Evolutionary conservation across 2,329 filamentous ascomycete species (phyloP).

Genomic region (Claviceps sp.): DNA sequence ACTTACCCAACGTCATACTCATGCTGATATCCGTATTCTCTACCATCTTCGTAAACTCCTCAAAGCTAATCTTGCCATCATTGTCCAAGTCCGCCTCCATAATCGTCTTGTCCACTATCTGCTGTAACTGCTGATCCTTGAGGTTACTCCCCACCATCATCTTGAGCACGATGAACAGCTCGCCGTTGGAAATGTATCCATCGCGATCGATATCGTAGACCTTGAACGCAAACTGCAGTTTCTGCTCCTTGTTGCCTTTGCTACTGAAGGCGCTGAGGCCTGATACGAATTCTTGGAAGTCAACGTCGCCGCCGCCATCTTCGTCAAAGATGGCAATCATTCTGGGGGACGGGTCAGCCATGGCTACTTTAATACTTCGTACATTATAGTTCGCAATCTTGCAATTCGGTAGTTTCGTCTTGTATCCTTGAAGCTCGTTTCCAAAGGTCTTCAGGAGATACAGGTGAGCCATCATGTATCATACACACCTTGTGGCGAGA

Average conservation of each 20-base stretch:
- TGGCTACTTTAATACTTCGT: no score
- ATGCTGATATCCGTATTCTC: conserved; percentile 77
- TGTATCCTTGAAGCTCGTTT: no score
- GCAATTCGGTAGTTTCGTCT: no score
- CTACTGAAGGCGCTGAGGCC: conserved; percentile 90
- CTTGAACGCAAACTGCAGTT: conserved; percentile 94
- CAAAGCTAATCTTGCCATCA: conserved; percentile 97
- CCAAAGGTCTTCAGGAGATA: no score
- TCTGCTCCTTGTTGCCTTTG: conserved; percentile 99
- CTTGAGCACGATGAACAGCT: conserved; percentile 98
- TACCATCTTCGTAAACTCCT: conserved; percentile 98
- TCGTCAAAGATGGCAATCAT: conserved; percentile 99
- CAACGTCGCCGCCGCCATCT: conserved; percentile 92
- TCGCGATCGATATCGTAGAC: conserved; percentile 99
- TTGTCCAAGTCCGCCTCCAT: conserved; percentile 97
- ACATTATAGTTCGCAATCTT: no score
- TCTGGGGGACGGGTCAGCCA: conserved; percentile 32
- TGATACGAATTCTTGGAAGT: conserved; percentile 97
- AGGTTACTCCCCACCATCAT: conserved; percentile 99
- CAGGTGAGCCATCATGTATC: not conserved
- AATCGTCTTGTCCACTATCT: conserved; percentile 99
- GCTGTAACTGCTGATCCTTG: conserved; percentile 97
- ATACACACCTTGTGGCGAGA: conserved; percentile 69
- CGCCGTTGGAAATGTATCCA: conserved; percentile 96
- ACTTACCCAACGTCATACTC: conserved; percentile 58